Base-by-base conservation (phyloP, 768 basidiomycete species). In the Trichaptum fuscoviolaceum region DNA sequence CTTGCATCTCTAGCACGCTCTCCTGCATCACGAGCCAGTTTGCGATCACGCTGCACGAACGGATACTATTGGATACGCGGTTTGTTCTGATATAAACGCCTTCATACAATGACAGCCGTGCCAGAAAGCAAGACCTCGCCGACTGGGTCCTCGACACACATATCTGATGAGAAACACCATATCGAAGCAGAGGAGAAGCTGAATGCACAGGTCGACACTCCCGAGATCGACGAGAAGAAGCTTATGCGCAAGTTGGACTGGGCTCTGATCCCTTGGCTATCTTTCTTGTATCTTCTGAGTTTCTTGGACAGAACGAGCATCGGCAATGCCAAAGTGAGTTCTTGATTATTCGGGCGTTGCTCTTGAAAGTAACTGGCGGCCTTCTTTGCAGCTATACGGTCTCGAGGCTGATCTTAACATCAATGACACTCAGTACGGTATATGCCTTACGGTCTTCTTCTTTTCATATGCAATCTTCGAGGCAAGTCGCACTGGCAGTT, bases 271-370 rank as follows among this genome's bases (percentile, higher is more conserved):
- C 86, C 88, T 10, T 91, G 89, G 90, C 72, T 90, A 57, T 87
- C 90, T 5, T 82, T 95, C 64, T 75, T 94, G 70, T 92, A 92
- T 75, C 79, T 93, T 42, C 79, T 93, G 52, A 88, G 87, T 70
- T 93, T 92, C 80, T 75, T 87, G 64, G 85, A 86, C 68, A 79
- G 86, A 30, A 83, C 84, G 68, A 84, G 82, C 65, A 82, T 85
- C 65, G 84, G 83, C 42, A 85, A 85, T 64, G 78, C 81, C n/a
- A 81, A 75, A 69, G 76, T 75, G 62, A 52, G 72, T 68, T 23
- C 62, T 71, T 78, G 58, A 35, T 60, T 70, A 35, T 23, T 52
- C 30, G 30, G 30, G 12, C 58, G 57, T 42, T 34, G 24, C 65
- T 68, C 30, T 25, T 7, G 8, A 23, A 17, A 23, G 4, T 26